These are phyloP conservation scores for Plasmodium vivax DNA, from an alignment of 169 alveolate species.

Conservation along the genomic window DNA sequence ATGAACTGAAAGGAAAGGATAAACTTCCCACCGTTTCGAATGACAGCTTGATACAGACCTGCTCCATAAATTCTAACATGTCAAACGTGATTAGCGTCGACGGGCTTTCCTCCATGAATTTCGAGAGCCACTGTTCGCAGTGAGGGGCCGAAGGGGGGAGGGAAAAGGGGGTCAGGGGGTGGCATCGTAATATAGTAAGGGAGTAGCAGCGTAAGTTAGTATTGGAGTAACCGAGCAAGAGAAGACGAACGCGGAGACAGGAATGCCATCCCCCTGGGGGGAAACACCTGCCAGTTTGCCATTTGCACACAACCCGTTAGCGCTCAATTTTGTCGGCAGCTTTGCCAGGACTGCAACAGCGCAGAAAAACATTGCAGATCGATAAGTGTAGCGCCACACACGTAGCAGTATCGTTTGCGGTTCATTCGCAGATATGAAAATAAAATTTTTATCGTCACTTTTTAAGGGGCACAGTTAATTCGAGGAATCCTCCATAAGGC, in stretches of 20 bases:
- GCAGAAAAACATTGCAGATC: neutral
- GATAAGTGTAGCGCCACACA: neutral
- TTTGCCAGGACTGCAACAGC: neutral
- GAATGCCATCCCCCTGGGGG: neutral
- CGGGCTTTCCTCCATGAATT: conserved; percentile 42
- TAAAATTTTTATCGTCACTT: neutral
- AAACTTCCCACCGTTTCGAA: neutral
- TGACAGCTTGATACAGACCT: conserved; percentile 43
- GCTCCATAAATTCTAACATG: conserved; percentile 50
- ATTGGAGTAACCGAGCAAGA: neutral
- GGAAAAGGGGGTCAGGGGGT: neutral
- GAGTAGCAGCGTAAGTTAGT: neutral
- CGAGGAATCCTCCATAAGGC: neutral
- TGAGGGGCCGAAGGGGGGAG: neutral
- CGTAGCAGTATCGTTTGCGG: neutral
- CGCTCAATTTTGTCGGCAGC: neutral
- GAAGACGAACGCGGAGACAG: neutral
- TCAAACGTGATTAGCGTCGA: conserved; percentile 47
- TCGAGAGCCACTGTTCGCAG: conserved; percentile 55
- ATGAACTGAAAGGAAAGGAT: conserved; percentile 30
- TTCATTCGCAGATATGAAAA: neutral
- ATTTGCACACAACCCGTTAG: neutral
- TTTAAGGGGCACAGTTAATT: neutral
- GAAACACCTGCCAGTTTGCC: neutral
- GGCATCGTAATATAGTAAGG: neutral